Evolutionary conservation across 192 early-diverging fungal genomes (phyloP), one percentile per base, ranked within the genome.

Genomic region (Podila verticillata): DNA sequence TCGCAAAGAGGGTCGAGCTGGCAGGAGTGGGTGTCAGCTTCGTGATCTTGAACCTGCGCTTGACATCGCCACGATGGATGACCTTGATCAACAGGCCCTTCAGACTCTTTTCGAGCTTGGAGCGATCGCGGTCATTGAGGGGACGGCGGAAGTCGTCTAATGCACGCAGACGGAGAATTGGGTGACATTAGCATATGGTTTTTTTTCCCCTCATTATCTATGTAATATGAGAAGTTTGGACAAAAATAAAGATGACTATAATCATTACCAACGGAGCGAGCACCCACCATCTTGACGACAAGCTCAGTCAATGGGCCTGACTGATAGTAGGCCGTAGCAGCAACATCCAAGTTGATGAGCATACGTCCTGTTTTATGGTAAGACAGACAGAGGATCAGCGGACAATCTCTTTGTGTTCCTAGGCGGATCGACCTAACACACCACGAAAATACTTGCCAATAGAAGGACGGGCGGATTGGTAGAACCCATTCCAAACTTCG

Each of bases 401-500:
- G 19, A 32, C 17, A 17, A 48, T 65, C 17, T 2, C 39, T 44
- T 44, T 44, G 3, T 15, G 7, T 15, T 44, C 0, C 17, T n/a
- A n/a, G n/a, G n/a, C n/a, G n/a, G n/a, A 12, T 15, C 39, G 17
- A 0, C 17, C 39, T 15, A n/a, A n/a, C n/a, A n/a, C n/a, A n/a
- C n/a, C n/a, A n/a, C n/a, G n/a, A 15, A 15, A 44, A 44, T 44
- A 15, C n/a, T 82, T 84, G 78, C 94, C 94, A n/a, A 83, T 30
- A 28, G 93, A 87, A 7, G 96, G 95, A 10, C 93, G 87, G 35
- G 96, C 89, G 34, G 93, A 94, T 61, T 97, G 95, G 69, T 96
- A 96, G 75, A 94, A 96, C 19, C 97, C 97, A 74, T 92, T 91
- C 96, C 96, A 97, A 7, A 96, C 89, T 86, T 97, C 94, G 26